Evolutionary conservation across 192 early-diverging fungal species (phyloP), one percentile per base, ranked within the genome.

Genomic region (Backusella liffmaniae): DNA sequence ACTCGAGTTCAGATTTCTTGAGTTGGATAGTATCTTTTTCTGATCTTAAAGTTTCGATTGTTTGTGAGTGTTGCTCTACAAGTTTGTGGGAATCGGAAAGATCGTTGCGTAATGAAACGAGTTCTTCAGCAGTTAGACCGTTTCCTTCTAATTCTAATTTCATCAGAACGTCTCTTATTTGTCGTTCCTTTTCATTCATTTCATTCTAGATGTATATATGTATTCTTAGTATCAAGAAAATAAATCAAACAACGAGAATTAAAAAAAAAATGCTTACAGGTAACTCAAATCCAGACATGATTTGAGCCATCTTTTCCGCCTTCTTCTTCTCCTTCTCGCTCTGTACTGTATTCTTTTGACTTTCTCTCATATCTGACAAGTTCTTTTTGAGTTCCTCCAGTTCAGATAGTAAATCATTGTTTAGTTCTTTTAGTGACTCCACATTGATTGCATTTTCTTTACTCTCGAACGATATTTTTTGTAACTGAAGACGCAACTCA

Each of bases 401-500:
- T 76, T 96, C 93, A 37, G 81, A 83, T 36, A 82, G 79, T 36
- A 96, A 82, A 73, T 98, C 97, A 30, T 77, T 73, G 77, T 97
- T 96, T 35, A 88, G 91, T 80, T 98, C 96, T 44, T 92, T 93
- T 56, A 97, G 82, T 81, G 89, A 91, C 41, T 99, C 97, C 7
- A 97, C 85, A n/a, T 88, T 94, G 72, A 99, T 96, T 68, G 88
- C 82, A 26, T 88, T 89, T 79, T 99, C 98, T 83, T 96, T 94
- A 83, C 91, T 89, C 35, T 94, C 94, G 82, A 96, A 97, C 9
- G 88, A 87, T 9, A 94, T 85, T 81, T 97, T 97, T 74, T 97
- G 95, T 9, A 98, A 79, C 82, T 96, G 90, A 30, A 97, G 80
- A 71, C 91, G 91, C 51, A 97, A 82, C 41, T 96, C 92, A 44